These are phyloP conservation scores for Exophiala dermatitidis DNA, from an alignment of 2,329 filamentous ascomycete species.

Conservation along the genomic window DNA sequence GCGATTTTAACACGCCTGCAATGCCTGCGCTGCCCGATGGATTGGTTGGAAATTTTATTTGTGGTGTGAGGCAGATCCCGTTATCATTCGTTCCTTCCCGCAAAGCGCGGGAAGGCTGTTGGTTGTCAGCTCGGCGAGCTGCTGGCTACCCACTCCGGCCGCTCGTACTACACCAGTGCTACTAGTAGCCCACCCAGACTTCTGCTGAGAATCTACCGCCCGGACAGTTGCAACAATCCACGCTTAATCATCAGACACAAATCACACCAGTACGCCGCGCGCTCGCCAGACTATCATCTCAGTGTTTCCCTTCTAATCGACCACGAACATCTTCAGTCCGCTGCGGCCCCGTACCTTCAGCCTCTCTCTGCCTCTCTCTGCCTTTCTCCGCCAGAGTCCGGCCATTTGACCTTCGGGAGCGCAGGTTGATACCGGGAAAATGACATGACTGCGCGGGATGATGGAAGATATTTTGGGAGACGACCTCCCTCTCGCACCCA, in stretches of 20 bases:
- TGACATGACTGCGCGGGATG: slow-evolving; percentile 14
- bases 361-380: too few relatives aligned
- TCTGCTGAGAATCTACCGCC: neutral
- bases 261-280: too few relatives aligned
- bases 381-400: neutral
- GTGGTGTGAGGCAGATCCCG: neutral
- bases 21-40: neutral
- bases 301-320: too few relatives aligned
- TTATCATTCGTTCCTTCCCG: neutral
- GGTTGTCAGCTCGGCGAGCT: neutral
- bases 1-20: neutral
- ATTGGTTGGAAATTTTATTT: neutral
- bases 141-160: neutral
- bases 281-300: too few relatives aligned
- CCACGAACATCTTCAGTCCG: too few relatives aligned
- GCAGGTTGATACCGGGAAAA: slow-evolving; percentile 1
- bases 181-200: neutral
- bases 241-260: too few relatives aligned
- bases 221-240: too few relatives aligned
- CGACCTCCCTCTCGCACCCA: slow-evolving; percentile 50
- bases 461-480: slow-evolving; percentile 36
- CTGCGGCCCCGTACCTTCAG: too few relatives aligned
- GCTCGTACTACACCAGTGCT: neutral
- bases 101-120: neutral
- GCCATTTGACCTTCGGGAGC: neutral